Percentiles rank a stretch among this genome's conserved stretches.
phyloP scores from a whole-genome alignment of 1,284 basidiomycete genomes.

The Mycena sp. region DNA sequence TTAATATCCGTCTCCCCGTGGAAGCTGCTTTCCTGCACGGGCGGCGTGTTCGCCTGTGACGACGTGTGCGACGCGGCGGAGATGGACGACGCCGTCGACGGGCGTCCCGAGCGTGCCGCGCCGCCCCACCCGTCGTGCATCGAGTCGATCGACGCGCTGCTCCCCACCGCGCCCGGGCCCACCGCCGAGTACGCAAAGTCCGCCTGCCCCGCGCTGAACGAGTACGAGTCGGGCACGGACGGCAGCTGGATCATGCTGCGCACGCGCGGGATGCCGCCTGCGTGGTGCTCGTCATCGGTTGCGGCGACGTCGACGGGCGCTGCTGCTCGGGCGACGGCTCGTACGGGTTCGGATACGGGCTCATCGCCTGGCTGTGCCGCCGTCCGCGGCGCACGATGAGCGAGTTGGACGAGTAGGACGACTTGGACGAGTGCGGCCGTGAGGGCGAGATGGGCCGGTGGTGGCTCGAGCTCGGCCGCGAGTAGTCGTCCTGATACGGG shows the following conservation, averaged over 20 bases:
- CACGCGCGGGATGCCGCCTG: slow-evolving; percentile 65
- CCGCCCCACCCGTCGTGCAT: slow-evolving; percentile 47
- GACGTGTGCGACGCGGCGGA: slow-evolving; percentile 76
- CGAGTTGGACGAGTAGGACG: slow-evolving; percentile 55
- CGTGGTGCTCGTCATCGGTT: slow-evolving; percentile 66
- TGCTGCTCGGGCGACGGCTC: slow-evolving; percentile 67
- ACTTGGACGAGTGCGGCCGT: slow-evolving; percentile 70
- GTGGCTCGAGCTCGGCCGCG: slow-evolving; percentile 76
- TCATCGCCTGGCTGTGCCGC: slow-evolving; percentile 84
- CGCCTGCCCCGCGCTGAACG: slow-evolving; percentile 65
- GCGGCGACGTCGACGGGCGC: slow-evolving; percentile 73
- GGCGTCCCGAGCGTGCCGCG: slow-evolving; percentile 63
- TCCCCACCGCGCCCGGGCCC: slow-evolving; percentile 52
- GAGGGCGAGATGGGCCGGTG: slow-evolving; percentile 70
- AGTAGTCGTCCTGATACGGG: slow-evolving; percentile 78
- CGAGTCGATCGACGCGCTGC: slow-evolving; percentile 57
- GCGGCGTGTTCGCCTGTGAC: slow-evolving; percentile 83
- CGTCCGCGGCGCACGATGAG: slow-evolving; percentile 74
- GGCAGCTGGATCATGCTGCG: slow-evolving; percentile 83
- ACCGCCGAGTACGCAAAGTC: slow-evolving; percentile 83
- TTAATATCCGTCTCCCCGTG: slow-evolving; percentile 76
- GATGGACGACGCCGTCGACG: slow-evolving; percentile 78
- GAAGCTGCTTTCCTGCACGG: slow-evolving; percentile 65
- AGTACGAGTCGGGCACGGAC: slow-evolving; percentile 72
- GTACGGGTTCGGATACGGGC: slow-evolving; percentile 83